phyloP scores from a whole-genome alignment of 805 yeast genomes.

The Candida chauliodis region DNA sequence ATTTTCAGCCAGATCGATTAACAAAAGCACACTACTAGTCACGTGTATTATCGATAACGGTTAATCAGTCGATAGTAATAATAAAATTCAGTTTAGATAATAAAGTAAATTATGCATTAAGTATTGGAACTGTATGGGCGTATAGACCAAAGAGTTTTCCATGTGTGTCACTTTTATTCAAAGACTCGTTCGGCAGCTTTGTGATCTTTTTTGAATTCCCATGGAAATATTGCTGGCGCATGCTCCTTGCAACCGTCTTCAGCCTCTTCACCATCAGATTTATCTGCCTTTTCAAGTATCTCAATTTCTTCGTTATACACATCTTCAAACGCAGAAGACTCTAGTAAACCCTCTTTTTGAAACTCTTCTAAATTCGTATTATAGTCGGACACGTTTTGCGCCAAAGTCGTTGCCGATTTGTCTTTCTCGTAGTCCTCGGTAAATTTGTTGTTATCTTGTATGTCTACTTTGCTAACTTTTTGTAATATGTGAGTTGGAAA shows the following conservation, averaged over 20 bases:
- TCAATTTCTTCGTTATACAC: constrained; percentile 11
- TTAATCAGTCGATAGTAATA: too few species aligned
- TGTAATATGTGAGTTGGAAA: constrained; percentile 24
- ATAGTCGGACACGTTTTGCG: constrained; percentile 4
- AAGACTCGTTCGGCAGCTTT: constrained; percentile 23
- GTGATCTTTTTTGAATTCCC: constrained; percentile 26
- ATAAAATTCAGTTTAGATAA: too few species aligned
- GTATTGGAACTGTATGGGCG: too few species aligned
- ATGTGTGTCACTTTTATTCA: too few species aligned
- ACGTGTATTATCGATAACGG: too few species aligned
- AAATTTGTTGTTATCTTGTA: neutral
- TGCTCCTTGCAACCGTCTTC: neutral
- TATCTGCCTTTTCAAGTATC: constrained; percentile 6
- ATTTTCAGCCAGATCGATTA: neutral
- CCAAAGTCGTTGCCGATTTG: neutral
- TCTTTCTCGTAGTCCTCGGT: neutral
- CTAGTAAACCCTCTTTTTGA: constrained; percentile 12
- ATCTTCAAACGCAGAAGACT: constrained; percentile 14
- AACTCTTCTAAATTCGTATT: constrained; percentile 12
- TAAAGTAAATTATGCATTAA: too few species aligned
- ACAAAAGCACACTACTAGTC: constrained; percentile 1
- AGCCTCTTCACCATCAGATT: constrained; percentile 5
- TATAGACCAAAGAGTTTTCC: too few species aligned
- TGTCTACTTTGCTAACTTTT: constrained; percentile 10
- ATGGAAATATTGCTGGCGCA: constrained; percentile 29